Evolutionary conservation across 176 grass and related monocot species (phyloP).

Genomic region (Raddia guianensis): DNA sequence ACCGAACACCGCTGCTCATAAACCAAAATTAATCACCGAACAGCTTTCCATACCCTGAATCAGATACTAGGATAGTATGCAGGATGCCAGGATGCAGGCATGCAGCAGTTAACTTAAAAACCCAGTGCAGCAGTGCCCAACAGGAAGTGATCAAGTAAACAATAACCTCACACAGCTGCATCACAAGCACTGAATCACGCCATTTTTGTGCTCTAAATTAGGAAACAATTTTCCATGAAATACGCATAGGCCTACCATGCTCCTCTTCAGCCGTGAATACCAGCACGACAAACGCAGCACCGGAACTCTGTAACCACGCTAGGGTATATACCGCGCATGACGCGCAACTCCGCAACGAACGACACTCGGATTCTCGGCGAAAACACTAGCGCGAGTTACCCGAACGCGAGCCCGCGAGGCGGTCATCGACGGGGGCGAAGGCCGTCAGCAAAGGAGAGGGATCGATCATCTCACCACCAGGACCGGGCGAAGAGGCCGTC

Average conservation of each 20-base stretch:
- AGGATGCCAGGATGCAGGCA: neutral
- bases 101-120: neutral
- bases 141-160: neutral
- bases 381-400: neutral
- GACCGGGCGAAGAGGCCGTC: constrained; percentile 57
- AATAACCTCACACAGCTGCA: neutral
- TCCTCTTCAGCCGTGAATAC: neutral
- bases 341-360: neutral
- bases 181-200: no score
- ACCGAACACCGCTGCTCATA: neutral
- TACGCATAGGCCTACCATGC: neutral
- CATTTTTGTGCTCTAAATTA: neutral
- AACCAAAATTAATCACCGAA: constrained; percentile 20
- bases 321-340: neutral
- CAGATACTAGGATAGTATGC: neutral
- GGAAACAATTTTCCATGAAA: neutral
- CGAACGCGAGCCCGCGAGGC: neutral
- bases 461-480: constrained; percentile 58
- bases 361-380: neutral
- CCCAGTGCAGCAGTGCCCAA: neutral
- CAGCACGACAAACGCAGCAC: neutral
- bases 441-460: no score
- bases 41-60: neutral
- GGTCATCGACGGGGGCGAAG: neutral
- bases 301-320: neutral